Evolutionary conservation across 2,329 filamentous ascomycete species (phyloP), one percentile per base, ranked within the genome.

Genomic region (Calonectria pauciramosa): DNA sequence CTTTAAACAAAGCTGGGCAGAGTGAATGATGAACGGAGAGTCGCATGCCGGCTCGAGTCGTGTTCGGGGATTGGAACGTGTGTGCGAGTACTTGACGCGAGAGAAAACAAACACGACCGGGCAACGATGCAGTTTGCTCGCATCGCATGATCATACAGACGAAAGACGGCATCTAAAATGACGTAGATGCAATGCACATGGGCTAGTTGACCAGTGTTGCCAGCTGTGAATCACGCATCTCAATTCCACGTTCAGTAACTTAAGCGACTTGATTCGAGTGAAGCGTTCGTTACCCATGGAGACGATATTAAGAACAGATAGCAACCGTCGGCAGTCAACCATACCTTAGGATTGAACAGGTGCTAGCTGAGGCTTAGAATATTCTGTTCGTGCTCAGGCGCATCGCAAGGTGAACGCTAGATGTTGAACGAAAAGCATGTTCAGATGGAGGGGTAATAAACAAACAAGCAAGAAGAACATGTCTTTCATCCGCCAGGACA

Each of bases 191-290:
- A 30, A 32, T 52, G 56, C 34, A 47, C 20, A n/a, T 54, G 41
- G 26, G 28, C 18, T 9, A 4, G 16, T 49, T 49, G 38, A 26
- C 38, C 18, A 38, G 18, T 14, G 60, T 26, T 32, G 26, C 41
- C 60, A 44, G 60, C 60, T n/a, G 60, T 65, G 60, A 65, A 65
- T 65, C 60, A 65, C 41, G 10, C 20, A 65, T 5, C 28, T 65
- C n/a, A 14, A 10, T 13, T 23, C 23, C 34, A 20, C 26, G 34
- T 18, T 28, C 23, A 41, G 32, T 11, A 41, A 26, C 56, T 41
- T 8, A 1, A 34, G 26, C 13, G 23, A 20, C 8, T 13, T 13
- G 14, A 63, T 47, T 47, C 4, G 44, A 47, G 6, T 20, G 14
- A 20, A 28, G 14, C 2, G 14, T 1, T 7, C 16, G 10, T 4